Conservation (phyloP, 1,284 basidiomycete species). For the Cryptococcus neoformans region DNA sequence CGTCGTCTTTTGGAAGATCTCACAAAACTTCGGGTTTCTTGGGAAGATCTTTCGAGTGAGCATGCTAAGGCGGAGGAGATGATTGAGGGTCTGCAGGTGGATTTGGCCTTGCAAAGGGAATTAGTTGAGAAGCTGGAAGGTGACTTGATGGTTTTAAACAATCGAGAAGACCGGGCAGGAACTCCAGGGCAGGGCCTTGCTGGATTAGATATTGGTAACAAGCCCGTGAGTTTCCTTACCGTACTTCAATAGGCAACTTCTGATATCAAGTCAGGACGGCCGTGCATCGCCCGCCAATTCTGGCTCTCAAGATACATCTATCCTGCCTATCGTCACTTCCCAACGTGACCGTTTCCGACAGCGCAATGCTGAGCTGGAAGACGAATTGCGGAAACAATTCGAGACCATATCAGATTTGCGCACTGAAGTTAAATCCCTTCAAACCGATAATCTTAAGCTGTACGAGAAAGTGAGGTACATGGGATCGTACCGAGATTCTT, state of each 20-base stretch:
- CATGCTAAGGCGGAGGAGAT: slow-evolving; percentile 61
- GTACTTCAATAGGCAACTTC: background rate
- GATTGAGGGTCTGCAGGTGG: slow-evolving; percentile 59
- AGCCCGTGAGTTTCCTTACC: slow-evolving; percentile 40
- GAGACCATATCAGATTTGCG: slow-evolving; percentile 87
- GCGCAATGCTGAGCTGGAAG: slow-evolving; percentile 93
- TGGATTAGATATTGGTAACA: slow-evolving; percentile 64
- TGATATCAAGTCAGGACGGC: slow-evolving; percentile 21
- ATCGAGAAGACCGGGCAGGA: slow-evolving; percentile 19
- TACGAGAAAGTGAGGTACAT: slow-evolving; percentile 97
- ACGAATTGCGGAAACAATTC: slow-evolving; percentile 93
- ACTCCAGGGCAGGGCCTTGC: slow-evolving; percentile 55
- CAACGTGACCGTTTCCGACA: slow-evolving; percentile 95
- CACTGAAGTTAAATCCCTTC: slow-evolving; percentile 79
- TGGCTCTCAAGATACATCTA: slow-evolving; percentile 68
- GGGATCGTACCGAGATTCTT: slow-evolving; percentile 70
- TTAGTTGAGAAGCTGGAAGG: slow-evolving; percentile 89
- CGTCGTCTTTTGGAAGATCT: slow-evolving; percentile 90
- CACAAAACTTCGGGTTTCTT: slow-evolving; percentile 81
- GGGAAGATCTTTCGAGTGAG: slow-evolving; percentile 70
- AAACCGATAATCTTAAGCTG: slow-evolving; percentile 88
- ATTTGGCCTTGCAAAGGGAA: slow-evolving; percentile 69
- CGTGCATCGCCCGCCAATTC: slow-evolving; percentile 23
- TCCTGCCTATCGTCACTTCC: slow-evolving; percentile 92
- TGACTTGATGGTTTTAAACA: slow-evolving; percentile 73